These are phyloP conservation scores for Colletotrichum cordylinicola DNA, from an alignment of 2,329 filamentous ascomycete species.

Conservation along the genomic window DNA sequence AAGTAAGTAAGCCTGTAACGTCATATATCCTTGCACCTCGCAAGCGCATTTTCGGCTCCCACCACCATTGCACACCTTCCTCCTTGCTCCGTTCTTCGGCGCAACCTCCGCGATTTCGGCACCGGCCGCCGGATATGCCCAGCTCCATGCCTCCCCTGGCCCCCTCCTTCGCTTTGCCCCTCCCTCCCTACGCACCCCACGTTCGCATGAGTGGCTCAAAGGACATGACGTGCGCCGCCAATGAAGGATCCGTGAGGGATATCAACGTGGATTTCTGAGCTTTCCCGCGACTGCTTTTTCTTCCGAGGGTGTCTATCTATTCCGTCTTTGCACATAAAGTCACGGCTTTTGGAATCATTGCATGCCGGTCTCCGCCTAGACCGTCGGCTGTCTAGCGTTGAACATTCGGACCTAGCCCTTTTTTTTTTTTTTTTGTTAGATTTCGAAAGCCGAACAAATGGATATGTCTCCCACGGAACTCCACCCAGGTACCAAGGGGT, in stretches of 20 bases:
- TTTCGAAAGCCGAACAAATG: background rate
- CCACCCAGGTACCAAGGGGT: conserved; percentile 63
- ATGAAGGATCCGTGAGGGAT: background rate
- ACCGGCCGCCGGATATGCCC: conserved; percentile 10
- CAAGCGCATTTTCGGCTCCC: background rate
- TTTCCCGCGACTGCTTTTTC: background rate
- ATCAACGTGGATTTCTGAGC: background rate
- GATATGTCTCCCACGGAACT: conserved; percentile 38
- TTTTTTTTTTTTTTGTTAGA: background rate
- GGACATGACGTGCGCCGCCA: conserved; percentile 1
- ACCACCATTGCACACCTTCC: background rate
- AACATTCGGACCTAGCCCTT: background rate
- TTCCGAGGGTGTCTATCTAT: background rate
- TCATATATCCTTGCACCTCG: background rate
- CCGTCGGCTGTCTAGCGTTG: background rate
- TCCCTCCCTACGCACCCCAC: background rate
- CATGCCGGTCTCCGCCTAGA: background rate
- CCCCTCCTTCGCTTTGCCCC: background rate
- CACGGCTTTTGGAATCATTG: background rate
- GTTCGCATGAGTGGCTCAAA: background rate
- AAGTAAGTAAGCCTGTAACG: background rate
- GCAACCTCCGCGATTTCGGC: conserved; percentile 4
- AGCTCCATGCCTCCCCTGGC: background rate
- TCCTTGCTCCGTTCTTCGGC: conserved; percentile 6
- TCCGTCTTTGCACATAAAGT: background rate